Conservation (phyloP, 495 filamentous ascomycete species). For the Lophiostoma macrostomum region DNA sequence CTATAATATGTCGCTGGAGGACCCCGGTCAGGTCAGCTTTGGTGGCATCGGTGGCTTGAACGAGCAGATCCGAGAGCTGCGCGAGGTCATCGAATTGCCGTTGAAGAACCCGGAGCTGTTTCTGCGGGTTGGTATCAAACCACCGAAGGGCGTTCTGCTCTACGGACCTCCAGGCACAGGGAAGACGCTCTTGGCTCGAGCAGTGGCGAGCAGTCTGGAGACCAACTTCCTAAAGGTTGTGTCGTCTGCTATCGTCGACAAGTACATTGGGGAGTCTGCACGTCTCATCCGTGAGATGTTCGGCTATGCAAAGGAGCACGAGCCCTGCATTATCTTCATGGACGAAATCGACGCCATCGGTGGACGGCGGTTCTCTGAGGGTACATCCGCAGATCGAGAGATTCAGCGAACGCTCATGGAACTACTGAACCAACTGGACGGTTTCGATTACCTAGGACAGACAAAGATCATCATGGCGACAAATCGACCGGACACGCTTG, state of each 20-base stretch:
- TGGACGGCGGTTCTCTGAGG: slow-evolving; percentile 95
- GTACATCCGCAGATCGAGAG: slow-evolving; percentile 95
- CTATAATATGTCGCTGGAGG: slow-evolving; percentile 99
- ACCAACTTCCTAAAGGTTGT: slow-evolving; percentile 99
- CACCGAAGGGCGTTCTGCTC: slow-evolving; percentile 93
- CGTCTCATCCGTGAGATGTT: slow-evolving; percentile 99
- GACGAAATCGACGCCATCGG: slow-evolving; percentile 99
- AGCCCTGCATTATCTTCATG: slow-evolving; percentile 99
- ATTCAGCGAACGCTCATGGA: slow-evolving; percentile 99
- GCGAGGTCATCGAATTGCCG: slow-evolving; percentile 97
- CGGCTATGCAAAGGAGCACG: slow-evolving; percentile 98
- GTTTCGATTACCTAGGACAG: slow-evolving; percentile 98
- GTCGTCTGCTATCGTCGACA: slow-evolving; percentile 99
- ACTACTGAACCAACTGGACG: slow-evolving; percentile 96
- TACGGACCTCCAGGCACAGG: slow-evolving; percentile 98
- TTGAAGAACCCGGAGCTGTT: slow-evolving; percentile 99
- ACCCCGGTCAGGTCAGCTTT: slow-evolving; percentile 96
- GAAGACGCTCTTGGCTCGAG: slow-evolving; percentile 92
- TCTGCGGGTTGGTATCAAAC: slow-evolving; percentile 95
- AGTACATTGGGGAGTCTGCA: slow-evolving; percentile 98
- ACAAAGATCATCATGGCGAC: slow-evolving; percentile 99
- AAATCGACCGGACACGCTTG: slow-evolving; percentile 95
- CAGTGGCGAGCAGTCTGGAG: slow-evolving; percentile 93
- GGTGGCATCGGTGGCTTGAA: slow-evolving; percentile 98
- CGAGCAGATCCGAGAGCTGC: slow-evolving; percentile 95